Conservation (phyloP, 2,329 filamentous ascomycete species). For the Alternaria tenuissima region DNA sequence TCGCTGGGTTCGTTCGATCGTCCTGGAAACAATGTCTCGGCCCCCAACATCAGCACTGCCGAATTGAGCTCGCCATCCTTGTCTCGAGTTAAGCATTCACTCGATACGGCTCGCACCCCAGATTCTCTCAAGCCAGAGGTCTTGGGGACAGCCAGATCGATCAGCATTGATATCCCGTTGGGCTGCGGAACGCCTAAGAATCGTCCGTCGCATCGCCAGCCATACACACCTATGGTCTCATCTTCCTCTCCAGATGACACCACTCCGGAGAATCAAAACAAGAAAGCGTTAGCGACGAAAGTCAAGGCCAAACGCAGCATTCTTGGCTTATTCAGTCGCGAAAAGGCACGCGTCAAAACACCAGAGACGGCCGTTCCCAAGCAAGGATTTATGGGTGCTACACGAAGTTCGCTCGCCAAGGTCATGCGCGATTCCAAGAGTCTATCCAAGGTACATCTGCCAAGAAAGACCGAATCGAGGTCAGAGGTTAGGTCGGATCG, state of each 20-base stretch:
- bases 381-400: slow-evolving; percentile 24
- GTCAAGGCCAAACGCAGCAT: slow-evolving; percentile 37
- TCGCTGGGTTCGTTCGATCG: background rate
- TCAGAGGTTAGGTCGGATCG: background rate
- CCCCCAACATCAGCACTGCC: slow-evolving; percentile 3
- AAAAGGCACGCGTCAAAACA: slow-evolving; percentile 8
- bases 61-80: background rate
- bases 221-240: background rate
- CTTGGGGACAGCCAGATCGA: background rate
- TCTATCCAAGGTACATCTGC: slow-evolving; percentile 22
- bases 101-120: background rate
- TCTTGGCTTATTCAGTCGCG: slow-evolving; percentile 34
- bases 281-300: slow-evolving; percentile 2
- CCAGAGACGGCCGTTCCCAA: slow-evolving; percentile 18
- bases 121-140: slow-evolving; percentile 4
- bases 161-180: background rate
- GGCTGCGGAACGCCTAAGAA: background rate
- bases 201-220: background rate
- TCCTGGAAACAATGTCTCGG: background rate
- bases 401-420: slow-evolving; percentile 27
- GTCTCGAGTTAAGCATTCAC: background rate
- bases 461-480: slow-evolving; percentile 10
- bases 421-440: slow-evolving; percentile 30
- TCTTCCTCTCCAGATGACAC: background rate
- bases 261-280: background rate